Evolutionary conservation across 305 asterid species (phyloP), one percentile per base, ranked within the genome.

Genomic region (Rubia peregrina): DNA sequence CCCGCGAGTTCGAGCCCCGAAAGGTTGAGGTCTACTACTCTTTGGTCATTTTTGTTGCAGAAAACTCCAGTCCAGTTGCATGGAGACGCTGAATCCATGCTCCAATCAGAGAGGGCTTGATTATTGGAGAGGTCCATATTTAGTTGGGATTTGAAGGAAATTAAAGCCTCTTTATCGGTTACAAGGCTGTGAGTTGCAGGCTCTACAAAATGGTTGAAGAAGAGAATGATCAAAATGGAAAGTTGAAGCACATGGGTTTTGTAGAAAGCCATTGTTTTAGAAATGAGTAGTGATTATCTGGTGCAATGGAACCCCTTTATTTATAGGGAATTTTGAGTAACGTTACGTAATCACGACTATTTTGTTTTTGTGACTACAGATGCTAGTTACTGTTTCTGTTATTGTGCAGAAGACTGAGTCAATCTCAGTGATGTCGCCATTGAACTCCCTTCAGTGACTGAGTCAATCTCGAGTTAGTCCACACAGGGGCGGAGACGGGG

Each of bases 61-160:
- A 76, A 43, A 53, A 87, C 84, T 3, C 96, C 81, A 1, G 73
- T 81, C 96, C 96, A 89, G 70, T 80, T 86, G 81, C 96, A 89
- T 3, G 88, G 91, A 17, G 87, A 78, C 16, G 85, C 71, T n/a
- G 77, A 66, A 61, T 68, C 61, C 55, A 63, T 59, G 53, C 76
- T 73, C 91, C 91, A 86, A 3, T 79, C 75, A 21, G 91, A 80
- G 9, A 83, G 80, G 57, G 86, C 72, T 6, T 12, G 5, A 51
- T 76, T 51, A 5, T 14, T 60, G 21, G 84, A 69, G 9, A 46
- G 5, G 14, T 81, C 75, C 1, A 17, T 7, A 14, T 3, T 69
- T 11, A 86, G 44, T 36, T 76, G 87, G 41, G 86, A 83, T 79
- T 76, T 83, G 79, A 88, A 76, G 10, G 87, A 73, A 49, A 84